Conservation (phyloP, 78 protist genomes). For the Cavenderia fasciculata region DNA sequence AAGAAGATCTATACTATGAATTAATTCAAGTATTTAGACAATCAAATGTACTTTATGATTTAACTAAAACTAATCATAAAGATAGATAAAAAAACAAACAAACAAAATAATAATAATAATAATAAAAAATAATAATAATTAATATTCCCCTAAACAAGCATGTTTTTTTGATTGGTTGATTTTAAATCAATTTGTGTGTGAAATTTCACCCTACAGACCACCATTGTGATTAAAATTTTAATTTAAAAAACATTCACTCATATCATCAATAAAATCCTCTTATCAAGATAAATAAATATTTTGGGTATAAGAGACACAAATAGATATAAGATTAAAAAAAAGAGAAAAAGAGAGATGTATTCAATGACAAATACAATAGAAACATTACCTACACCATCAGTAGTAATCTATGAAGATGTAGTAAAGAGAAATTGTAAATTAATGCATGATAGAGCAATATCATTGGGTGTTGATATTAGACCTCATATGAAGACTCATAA, state of each 20-base stretch:
- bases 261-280: no score
- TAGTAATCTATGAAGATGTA: slow-evolving; percentile 25
- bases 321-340: no score
- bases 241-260: no score
- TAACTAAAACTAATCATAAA: slow-evolving; percentile 36
- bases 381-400: slow-evolving; percentile 49
- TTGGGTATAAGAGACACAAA: no score
- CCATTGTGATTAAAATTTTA: no score
- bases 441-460: slow-evolving; percentile 51
- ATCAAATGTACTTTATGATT: slow-evolving; percentile 35
- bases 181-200: no score
- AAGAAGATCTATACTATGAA: slow-evolving; percentile 78
- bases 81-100: not conserved
- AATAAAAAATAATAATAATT: no score
- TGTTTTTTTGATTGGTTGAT: no score
- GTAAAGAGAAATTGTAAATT: slow-evolving; percentile 43
- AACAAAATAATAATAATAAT: slow-evolving; percentile 5
- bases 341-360: not conserved
- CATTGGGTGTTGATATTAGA: slow-evolving; percentile 50
- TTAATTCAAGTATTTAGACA: slow-evolving; percentile 78
- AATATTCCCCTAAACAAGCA: no score
- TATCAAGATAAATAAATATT: no score
- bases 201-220: no score
- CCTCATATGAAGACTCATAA: slow-evolving; percentile 77
- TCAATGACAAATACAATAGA: slow-evolving; percentile 12